Base-by-base conservation (phyloP, 768 basidiomycete species). In the Naganishia friedmannii region DNA sequence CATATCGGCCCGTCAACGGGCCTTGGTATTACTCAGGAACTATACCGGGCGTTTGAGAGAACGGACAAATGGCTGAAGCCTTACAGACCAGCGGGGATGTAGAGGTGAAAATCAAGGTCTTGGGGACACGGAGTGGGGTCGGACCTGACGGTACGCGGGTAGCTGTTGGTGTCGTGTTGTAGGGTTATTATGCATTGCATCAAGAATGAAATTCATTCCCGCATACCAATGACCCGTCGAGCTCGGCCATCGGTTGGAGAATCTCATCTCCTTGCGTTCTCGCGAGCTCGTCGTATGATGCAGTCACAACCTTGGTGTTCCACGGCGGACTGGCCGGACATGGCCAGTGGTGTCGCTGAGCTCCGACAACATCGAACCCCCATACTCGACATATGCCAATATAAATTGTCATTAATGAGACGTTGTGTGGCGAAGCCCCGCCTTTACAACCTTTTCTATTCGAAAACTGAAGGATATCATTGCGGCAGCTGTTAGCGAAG, bases 51-150 rank as follows among this genome's bases (percentile, higher is more conserved):
- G 23, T 32, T 58, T 55, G 26, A 51, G 37, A n/a, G 32, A 26
- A 53, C 55, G 42, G 68, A 68, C 54, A 72, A 69, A 51, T 60
- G 67, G 57, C 26, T 48, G 69, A 45, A 39, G 42, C 51, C 51
- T 39, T 66, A 63, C 51, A 51, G 58, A 63, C 53, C 45, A 31
- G 53, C 23, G 53, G 55, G 39, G 1, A 45, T 63, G 39, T 63
- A 45, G 15, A 23, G 39, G 39, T 4, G 26, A 21, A 26, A 15
- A 19, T 21, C 12, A 29, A 28, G 23, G 23, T 63, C 60, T 63
- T 42, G 39, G 1, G 42, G 21, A 31, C 34, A 51, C 19, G 1
- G 39, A 10, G 21, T 26, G 42, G 26, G 39, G 39, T 42, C n/a
- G n/a, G n/a, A n/a, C n/a, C n/a, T 23, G 23, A 21, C 8, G 32